Conservation (phyloP, 805 yeast species). For the Kluyveromyces starmeri region DNA sequence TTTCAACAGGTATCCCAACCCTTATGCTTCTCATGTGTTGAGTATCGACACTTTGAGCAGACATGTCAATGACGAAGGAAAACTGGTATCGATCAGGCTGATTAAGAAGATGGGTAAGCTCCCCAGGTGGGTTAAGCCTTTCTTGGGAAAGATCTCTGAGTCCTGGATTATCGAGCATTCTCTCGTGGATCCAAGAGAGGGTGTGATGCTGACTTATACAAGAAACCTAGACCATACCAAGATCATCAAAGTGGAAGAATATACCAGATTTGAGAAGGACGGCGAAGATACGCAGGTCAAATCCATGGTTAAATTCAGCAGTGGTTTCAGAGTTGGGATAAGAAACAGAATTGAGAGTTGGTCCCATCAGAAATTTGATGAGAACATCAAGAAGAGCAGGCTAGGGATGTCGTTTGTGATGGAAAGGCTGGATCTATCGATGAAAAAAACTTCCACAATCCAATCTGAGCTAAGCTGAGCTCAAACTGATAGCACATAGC, state of each 20-base stretch:
- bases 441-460: conserved; percentile 1
- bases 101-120: conserved; percentile 72
- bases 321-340: conserved; percentile 50
- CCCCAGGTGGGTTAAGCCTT: conserved; percentile 71
- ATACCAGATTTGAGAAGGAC: conserved; percentile 34
- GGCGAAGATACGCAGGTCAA: conserved; percentile 37
- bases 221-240: conserved; percentile 78
- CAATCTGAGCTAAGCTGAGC: no score
- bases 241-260: conserved; percentile 73
- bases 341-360: conserved; percentile 72
- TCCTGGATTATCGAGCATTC: conserved; percentile 79
- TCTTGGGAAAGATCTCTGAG: conserved; percentile 59
- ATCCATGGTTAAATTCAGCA: conserved; percentile 58
- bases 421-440: conserved; percentile 40
- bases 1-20: conserved; percentile 64
- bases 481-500: no score
- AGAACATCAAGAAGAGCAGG: conserved; percentile 56
- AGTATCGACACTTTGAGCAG: conserved; percentile 70
- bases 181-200: conserved; percentile 52
- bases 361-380: conserved; percentile 63
- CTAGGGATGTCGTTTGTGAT: conserved; percentile 72
- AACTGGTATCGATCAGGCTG: conserved; percentile 61
- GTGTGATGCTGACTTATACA: conserved; percentile 58
- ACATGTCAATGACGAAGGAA: conserved; percentile 50
- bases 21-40: conserved; percentile 76